phyloP scores from a whole-genome alignment of 148 eudicot species.

The Arbutus unedo region DNA sequence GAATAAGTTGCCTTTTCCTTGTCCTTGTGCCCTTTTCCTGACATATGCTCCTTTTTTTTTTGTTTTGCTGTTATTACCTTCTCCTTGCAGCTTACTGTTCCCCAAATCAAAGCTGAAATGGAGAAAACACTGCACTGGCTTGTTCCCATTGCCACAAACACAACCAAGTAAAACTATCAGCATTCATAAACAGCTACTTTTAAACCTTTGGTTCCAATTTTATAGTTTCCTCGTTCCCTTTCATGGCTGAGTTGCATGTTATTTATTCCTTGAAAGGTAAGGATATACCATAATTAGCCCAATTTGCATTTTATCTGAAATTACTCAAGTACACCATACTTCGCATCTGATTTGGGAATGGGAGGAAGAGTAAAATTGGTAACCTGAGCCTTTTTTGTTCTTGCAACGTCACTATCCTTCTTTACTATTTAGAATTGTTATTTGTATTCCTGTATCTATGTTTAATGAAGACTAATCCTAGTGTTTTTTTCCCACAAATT shows the following conservation, averaged over 20 bases:
- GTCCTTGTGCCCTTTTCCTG: not conserved
- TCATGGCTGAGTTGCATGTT: not conserved
- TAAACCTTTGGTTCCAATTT: not conserved
- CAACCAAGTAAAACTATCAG: conserved; percentile 67
- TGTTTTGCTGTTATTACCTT: not conserved
- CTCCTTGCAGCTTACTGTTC: conserved; percentile 58
- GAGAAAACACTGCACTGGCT: conserved; percentile 98
- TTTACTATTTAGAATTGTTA: not conserved
- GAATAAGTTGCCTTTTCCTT: not conserved
- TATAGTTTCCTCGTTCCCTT: not conserved
- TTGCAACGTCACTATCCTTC: not conserved
- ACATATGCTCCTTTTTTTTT: not conserved
- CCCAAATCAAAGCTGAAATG: conserved; percentile 93
- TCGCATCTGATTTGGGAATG: not conserved
- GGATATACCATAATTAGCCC: conserved; percentile 5
- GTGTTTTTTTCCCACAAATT: conserved; percentile 8
- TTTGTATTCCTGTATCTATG: not conserved
- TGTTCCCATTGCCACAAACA: conserved; percentile 88
- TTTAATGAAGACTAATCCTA: conserved; percentile 18
- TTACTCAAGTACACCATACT: not conserved
- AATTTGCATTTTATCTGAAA: conserved; percentile 4
- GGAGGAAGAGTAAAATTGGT: conserved; percentile 10
- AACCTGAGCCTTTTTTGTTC: not conserved
- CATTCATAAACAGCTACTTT: not conserved
- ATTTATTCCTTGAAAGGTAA: conserved; percentile 1